Evolutionary conservation across 768 basidiomycete species (phyloP).

Genomic region (Agaricus bisporus): DNA sequence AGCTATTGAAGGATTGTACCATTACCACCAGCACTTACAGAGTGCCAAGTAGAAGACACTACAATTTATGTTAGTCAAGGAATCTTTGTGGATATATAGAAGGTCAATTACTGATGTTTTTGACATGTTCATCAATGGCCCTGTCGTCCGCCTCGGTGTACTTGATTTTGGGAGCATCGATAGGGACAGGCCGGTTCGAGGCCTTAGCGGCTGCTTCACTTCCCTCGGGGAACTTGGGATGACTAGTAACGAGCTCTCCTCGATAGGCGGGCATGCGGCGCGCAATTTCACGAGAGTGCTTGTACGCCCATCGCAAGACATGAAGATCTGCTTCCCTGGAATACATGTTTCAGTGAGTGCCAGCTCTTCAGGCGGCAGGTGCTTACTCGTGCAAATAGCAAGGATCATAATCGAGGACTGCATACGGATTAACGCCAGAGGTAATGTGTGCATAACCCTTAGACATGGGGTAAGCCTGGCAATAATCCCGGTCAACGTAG

Average conservation of each 20-base stretch:
- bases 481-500: background rate
- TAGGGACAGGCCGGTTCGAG: slow-evolving; percentile 22
- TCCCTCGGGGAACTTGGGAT: slow-evolving; percentile 31
- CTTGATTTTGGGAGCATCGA: slow-evolving; percentile 28
- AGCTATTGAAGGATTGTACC: background rate
- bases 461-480: slow-evolving; percentile 33
- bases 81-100: background rate
- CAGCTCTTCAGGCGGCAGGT: background rate
- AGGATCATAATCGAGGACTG: slow-evolving; percentile 38
- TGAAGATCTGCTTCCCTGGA: slow-evolving; percentile 37
- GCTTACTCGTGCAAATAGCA: slow-evolving; percentile 39
- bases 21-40: slow-evolving; percentile 27
- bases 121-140: slow-evolving; percentile 33
- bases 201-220: slow-evolving; percentile 23
- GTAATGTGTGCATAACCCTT: slow-evolving; percentile 43
- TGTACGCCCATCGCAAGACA: slow-evolving; percentile 46
- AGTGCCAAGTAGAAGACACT: slow-evolving; percentile 43
- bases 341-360: background rate
- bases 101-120: slow-evolving; percentile 6
- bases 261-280: slow-evolving; percentile 43
- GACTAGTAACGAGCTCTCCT: slow-evolving; percentile 28
- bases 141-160: slow-evolving; percentile 37
- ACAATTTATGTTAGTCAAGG: background rate
- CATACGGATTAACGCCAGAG: slow-evolving; percentile 32
- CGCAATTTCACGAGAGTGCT: slow-evolving; percentile 44